Evolutionary conservation across 2,329 filamentous ascomycete species (phyloP).

Genomic region (Elsinoe necatrix): DNA sequence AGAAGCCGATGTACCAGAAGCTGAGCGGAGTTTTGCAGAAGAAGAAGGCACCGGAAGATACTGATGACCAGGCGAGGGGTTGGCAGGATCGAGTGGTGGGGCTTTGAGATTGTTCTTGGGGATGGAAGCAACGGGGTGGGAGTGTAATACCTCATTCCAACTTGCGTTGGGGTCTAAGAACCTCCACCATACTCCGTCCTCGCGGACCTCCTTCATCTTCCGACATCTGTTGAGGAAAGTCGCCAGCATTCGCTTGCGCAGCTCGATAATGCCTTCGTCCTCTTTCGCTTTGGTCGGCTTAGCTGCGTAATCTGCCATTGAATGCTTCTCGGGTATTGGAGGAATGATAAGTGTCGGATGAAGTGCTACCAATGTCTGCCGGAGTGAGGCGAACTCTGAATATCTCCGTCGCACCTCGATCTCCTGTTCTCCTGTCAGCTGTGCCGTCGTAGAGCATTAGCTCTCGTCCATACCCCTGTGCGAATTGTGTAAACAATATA

Average conservation of each 20-base stretch:
- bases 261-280: conserved; percentile 90
- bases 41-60: conserved; percentile 78
- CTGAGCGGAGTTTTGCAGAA: conserved; percentile 72
- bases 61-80: conserved; percentile 75
- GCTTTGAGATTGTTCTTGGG: conserved; percentile 92
- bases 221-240: conserved; percentile 93
- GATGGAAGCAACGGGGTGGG: conserved; percentile 80
- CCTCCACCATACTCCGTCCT: conserved; percentile 94
- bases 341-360: conserved; percentile 94
- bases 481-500: conserved; percentile 97
- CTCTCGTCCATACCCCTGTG: conserved; percentile 62
- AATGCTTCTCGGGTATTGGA: conserved; percentile 97
- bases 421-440: conserved; percentile 51
- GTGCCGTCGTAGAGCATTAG: neutral
- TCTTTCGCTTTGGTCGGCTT: conserved; percentile 98
- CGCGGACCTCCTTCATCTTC: conserved; percentile 81
- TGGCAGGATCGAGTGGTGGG: conserved; percentile 90
- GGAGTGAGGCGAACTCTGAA: conserved; percentile 88
- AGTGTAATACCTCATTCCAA: conserved; percentile 95
- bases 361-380: conserved; percentile 78
- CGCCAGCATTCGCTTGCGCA: conserved; percentile 91
- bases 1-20: conserved; percentile 34
- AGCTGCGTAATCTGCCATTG: conserved; percentile 95
- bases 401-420: conserved; percentile 91
- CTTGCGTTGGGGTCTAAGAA: conserved; percentile 97